Percentiles rank a stretch among this genome's conserved stretches.
These are phyloP conservation scores for Termitomyces sp. DNA, from an alignment of 768 basidiomycete species.

Conservation along the genomic window DNA sequence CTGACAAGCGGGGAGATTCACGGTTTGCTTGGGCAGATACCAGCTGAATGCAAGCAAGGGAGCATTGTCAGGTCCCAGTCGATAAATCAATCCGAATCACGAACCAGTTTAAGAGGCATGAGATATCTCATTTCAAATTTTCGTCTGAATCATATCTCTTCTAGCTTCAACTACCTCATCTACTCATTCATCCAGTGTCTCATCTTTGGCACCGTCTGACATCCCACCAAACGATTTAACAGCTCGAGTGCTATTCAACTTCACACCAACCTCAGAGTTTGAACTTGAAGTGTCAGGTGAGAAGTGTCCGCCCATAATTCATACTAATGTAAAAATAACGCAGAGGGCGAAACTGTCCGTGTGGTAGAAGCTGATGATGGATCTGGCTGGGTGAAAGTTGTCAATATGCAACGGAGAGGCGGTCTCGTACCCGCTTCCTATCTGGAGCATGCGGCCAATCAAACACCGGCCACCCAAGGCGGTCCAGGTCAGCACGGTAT, in stretches of 20 bases:
- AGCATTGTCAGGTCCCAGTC: conserved; percentile 19
- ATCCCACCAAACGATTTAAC: conserved; percentile 34
- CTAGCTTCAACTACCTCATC: conserved; percentile 11
- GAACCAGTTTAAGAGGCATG: conserved; percentile 20
- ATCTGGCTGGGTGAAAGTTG: conserved; percentile 82
- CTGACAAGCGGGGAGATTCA: not conserved
- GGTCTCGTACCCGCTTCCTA: conserved; percentile 88
- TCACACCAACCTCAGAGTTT: conserved; percentile 67
- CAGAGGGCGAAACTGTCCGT: conserved; percentile 61
- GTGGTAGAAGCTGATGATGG: conserved; percentile 81
- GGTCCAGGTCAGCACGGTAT: conserved; percentile 47
- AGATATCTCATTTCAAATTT: not conserved
- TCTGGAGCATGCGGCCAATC: conserved; percentile 33
- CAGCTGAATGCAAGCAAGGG: conserved; percentile 58
- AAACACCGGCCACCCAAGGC: conserved; percentile 17
- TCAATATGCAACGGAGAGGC: conserved; percentile 46
- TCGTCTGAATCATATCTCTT: not conserved
- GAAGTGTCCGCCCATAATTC: conserved; percentile 6
- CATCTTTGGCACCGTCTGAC: conserved; percentile 50
- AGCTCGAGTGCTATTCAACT: conserved; percentile 71
- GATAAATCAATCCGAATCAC: conserved; percentile 19
- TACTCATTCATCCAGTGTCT: conserved; percentile 38
- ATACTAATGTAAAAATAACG: not conserved
- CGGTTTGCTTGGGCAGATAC: conserved; percentile 40
- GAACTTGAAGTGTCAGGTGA: conserved; percentile 66